A percentile compares a stretch with the other conserved stretches of the same genome.
Evolutionary conservation across 2,329 filamentous ascomycete species (phyloP).

Genomic region (Pseudopyrenochaeta lycopersici): DNA sequence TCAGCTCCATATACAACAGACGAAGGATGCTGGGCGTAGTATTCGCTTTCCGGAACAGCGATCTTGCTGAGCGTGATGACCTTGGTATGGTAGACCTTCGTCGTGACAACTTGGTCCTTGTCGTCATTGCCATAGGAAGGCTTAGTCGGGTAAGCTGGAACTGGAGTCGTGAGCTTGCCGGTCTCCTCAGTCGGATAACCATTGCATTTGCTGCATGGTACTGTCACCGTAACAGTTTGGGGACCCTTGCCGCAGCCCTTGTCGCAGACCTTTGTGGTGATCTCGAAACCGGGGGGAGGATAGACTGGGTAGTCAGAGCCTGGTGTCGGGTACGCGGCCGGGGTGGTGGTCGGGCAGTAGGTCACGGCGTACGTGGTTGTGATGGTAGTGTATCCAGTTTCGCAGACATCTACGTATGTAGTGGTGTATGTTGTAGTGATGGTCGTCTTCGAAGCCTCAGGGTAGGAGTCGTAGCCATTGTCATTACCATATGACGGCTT

Average conservation of each 20-base stretch:
- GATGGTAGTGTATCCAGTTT: conserved; percentile 44
- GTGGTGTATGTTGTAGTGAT: conserved; percentile 36
- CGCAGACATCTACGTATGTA: conserved; percentile 44
- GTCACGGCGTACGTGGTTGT: conserved; percentile 36
- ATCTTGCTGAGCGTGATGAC: conserved; percentile 29
- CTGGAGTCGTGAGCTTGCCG: neutral
- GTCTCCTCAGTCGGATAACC: conserved; percentile 6
- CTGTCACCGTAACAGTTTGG: conserved; percentile 36
- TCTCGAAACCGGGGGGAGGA: conserved; percentile 34
- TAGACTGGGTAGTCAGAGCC: conserved; percentile 14
- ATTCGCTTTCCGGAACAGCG: conserved; percentile 18
- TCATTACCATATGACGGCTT: conserved; percentile 11
- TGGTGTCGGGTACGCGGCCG: neutral
- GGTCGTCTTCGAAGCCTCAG: conserved; percentile 15
- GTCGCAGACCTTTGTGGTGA: conserved; percentile 38
- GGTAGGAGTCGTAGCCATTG: conserved; percentile 11
- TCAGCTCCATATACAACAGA: conserved; percentile 4
- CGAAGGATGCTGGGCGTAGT: conserved; percentile 11
- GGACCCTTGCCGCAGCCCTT: conserved; percentile 32
- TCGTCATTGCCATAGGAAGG: conserved; percentile 3
- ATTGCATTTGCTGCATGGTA: conserved; percentile 23
- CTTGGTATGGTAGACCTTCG: conserved; percentile 20
- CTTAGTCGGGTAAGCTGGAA: conserved; percentile 6
- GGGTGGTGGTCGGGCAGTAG: conserved; percentile 23
- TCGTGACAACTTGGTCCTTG: neutral